Evolutionary conservation across 2,329 filamentous ascomycete species (phyloP).

Genomic region (Cordyceps farinosa): DNA sequence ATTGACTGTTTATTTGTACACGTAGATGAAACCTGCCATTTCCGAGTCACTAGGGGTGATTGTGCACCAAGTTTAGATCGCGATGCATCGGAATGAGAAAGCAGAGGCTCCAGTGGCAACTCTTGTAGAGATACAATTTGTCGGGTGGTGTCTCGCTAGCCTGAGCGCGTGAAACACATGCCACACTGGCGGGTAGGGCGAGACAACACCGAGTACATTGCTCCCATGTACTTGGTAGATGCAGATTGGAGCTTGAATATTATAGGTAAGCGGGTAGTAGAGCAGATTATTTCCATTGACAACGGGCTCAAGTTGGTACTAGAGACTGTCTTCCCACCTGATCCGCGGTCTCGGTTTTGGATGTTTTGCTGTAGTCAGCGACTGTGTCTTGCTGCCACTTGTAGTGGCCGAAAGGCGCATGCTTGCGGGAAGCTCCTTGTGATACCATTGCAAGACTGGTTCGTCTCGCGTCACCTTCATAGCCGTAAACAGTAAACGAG

Average conservation of each 20-base stretch:
- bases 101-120: not conserved
- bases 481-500: not conserved
- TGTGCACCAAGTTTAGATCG: not conserved
- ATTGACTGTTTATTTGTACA: not conserved
- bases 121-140: not conserved
- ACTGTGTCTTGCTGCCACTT: too few species aligned
- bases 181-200: not conserved
- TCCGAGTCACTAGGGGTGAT: not conserved
- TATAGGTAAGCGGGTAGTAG: too few species aligned
- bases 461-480: not conserved
- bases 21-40: not conserved
- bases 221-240: not conserved
- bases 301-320: not conserved
- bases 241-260: not conserved
- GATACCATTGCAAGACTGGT: not conserved
- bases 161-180: not conserved
- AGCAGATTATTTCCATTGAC: not conserved
- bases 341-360: not conserved
- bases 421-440: not conserved
- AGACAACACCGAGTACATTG: conserved; percentile 2
- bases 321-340: too few species aligned
- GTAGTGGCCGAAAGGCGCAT: too few species aligned
- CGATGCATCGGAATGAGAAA: not conserved
- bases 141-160: not conserved
- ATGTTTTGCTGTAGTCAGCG: not conserved